Percentiles rank a stretch among this genome's conserved stretches.
These are phyloP conservation scores for Ganoderma sinense DNA, from an alignment of 1,284 basidiomycete species.

Conservation along the genomic window DNA sequence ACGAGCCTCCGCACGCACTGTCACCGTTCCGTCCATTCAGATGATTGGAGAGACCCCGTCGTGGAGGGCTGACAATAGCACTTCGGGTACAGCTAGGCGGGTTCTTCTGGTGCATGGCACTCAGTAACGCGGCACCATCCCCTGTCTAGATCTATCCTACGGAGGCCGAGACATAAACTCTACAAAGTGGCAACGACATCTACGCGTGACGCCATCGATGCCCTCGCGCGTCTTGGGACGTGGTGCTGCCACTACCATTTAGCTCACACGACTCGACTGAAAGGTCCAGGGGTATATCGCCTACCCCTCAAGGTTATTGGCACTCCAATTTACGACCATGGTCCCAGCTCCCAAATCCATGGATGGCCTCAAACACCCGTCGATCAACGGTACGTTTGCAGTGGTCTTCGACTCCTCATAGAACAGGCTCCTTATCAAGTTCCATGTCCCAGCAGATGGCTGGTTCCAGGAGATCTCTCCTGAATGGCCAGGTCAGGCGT, in stretches of 20 bases:
- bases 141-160: neutral
- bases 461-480: slow-evolving; percentile 98
- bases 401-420: neutral
- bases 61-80: neutral
- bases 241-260: neutral
- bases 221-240: neutral
- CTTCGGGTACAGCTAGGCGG: too few species aligned
- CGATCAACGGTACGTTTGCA: neutral
- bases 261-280: slow-evolving; percentile 42
- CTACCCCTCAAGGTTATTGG: neutral
- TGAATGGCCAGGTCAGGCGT: slow-evolving; percentile 97
- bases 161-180: neutral
- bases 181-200: neutral
- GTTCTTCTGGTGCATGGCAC: neutral
- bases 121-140: neutral
- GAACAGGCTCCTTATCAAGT: neutral
- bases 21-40: neutral
- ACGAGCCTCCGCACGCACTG: neutral
- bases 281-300: neutral
- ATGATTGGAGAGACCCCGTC: neutral
- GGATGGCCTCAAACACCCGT: neutral
- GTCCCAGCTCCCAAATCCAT: neutral
- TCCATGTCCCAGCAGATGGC: slow-evolving; percentile 83
- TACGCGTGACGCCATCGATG: neutral
- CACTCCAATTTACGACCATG: neutral